Conservation (phyloP, 1,284 basidiomycete species). For the Sporisorium reilianum region DNA sequence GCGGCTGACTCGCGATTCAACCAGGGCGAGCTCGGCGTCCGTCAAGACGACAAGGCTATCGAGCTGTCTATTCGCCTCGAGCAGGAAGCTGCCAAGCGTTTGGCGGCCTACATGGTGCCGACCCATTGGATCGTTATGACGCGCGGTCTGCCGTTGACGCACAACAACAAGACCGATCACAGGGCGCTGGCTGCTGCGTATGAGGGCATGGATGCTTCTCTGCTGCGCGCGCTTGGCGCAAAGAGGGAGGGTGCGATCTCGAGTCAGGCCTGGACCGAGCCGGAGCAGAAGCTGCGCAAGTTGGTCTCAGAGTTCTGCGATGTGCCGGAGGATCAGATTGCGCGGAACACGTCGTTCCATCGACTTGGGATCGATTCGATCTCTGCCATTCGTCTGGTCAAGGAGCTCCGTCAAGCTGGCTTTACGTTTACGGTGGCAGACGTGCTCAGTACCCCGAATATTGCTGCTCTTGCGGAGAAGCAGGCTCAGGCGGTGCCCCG, state of each 20-base stretch:
- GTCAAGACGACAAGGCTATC: slow-evolving; percentile 39
- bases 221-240: slow-evolving; percentile 30
- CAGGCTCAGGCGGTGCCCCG: neutral
- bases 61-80: slow-evolving; percentile 40
- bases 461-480: slow-evolving; percentile 48
- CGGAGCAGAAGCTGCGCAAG: slow-evolving; percentile 36
- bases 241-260: slow-evolving; percentile 23
- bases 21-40: slow-evolving; percentile 12
- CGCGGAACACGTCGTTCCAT: slow-evolving; percentile 56
- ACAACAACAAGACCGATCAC: slow-evolving; percentile 66
- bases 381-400: slow-evolving; percentile 58
- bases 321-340: slow-evolving; percentile 32
- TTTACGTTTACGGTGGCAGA: slow-evolving; percentile 48
- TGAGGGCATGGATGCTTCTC: slow-evolving; percentile 20
- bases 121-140: slow-evolving; percentile 53
- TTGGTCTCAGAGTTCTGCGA: slow-evolving; percentile 37
- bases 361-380: slow-evolving; percentile 66
- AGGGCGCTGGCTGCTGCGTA: slow-evolving; percentile 48
- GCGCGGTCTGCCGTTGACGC: slow-evolving; percentile 58
- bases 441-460: slow-evolving; percentile 49
- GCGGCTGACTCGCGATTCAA: slow-evolving; percentile 7
- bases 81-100: slow-evolving; percentile 42
- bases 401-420: slow-evolving; percentile 28
- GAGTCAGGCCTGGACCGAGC: slow-evolving; percentile 29
- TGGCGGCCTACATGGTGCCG: slow-evolving; percentile 65